Evolutionary conservation across 768 basidiomycete genomes (phyloP).

Genomic region (Agaricus bisporus): DNA sequence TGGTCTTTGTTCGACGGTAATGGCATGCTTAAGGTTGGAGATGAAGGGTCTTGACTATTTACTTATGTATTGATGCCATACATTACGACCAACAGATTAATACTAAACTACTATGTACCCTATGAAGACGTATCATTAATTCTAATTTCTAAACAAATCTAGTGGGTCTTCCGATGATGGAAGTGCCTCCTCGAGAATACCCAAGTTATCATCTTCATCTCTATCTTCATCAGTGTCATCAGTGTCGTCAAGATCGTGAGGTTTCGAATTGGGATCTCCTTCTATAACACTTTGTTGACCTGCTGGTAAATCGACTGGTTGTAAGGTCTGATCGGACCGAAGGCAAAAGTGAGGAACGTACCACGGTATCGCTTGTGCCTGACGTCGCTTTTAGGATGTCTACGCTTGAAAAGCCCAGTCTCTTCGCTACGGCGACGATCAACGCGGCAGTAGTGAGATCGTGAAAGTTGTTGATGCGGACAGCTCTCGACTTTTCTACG

Average conservation of each 20-base stretch:
- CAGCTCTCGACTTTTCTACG: conserved; percentile 8
- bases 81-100: neutral
- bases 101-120: too few relatives aligned
- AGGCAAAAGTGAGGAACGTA: too few relatives aligned
- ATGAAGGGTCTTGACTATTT: neutral
- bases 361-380: too few relatives aligned
- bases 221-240: neutral
- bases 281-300: too few relatives aligned
- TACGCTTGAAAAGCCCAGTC: neutral
- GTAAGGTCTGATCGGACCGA: too few relatives aligned
- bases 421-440: neutral
- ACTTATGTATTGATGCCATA: neutral
- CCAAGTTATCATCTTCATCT: neutral
- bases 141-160: conserved; percentile 40
- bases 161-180: conserved; percentile 42
- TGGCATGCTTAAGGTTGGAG: neutral
- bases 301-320: too few relatives aligned
- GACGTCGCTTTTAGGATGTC: neutral
- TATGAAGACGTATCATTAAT: conserved; percentile 24
- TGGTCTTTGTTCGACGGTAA: conserved; percentile 29
- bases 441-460: neutral
- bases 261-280: neutral
- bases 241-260: neutral
- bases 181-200: neutral
- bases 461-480: neutral